Evolutionary conservation across 345 rosid species (phyloP).

Genomic region (Triadica sebifera): DNA sequence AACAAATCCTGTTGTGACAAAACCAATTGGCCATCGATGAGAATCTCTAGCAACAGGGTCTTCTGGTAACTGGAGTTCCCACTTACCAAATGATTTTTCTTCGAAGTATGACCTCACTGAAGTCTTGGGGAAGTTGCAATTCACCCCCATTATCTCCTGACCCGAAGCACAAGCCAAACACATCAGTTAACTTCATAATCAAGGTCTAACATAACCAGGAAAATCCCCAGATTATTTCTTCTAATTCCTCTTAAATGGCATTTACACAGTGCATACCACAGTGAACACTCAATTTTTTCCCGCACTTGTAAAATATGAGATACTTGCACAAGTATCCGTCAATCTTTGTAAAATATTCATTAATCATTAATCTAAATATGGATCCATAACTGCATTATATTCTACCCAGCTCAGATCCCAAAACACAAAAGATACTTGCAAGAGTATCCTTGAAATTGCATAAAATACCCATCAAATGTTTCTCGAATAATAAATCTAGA

Average conservation of each 20-base stretch:
- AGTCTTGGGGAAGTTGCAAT: slow-evolving; percentile 53
- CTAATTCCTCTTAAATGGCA: not conserved
- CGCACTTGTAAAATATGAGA: not conserved
- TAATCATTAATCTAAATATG: not conserved
- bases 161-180: slow-evolving; percentile 31
- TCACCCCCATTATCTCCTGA: slow-evolving; percentile 37
- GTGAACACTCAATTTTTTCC: not conserved
- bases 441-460: not conserved
- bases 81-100: slow-evolving; percentile 52
- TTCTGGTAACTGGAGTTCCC: slow-evolving; percentile 65
- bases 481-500: not conserved
- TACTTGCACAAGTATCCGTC: not conserved
- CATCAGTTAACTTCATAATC: not conserved
- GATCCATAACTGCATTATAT: not conserved
- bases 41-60: slow-evolving; percentile 42
- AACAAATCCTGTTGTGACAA: slow-evolving; percentile 78
- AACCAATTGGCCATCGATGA: slow-evolving; percentile 75
- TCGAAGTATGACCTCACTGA: slow-evolving; percentile 59
- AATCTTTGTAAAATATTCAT: not conserved
- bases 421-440: too few relatives aligned
- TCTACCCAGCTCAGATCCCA: too few relatives aligned
- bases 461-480: not conserved
- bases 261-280: too few relatives aligned
- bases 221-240: not conserved
- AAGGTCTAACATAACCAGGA: not conserved